These are phyloP conservation scores for Scheffersomyces cryptocercus DNA, from an alignment of 1,139 yeast genomes.

Conservation along the genomic window DNA sequence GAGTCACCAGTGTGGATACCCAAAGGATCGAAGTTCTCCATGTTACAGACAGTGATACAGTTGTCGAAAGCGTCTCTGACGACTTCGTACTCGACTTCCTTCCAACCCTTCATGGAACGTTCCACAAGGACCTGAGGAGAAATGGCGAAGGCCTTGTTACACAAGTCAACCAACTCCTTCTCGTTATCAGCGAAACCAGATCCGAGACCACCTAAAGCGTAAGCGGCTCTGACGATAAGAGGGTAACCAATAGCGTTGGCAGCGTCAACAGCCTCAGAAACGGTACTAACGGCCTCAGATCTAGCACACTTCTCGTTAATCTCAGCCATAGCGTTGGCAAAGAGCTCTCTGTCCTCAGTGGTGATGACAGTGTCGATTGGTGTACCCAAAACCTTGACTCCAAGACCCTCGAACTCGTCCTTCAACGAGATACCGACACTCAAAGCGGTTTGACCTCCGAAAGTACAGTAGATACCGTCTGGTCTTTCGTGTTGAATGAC, in stretches of 20 bases:
- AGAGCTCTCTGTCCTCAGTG: conserved; percentile 95
- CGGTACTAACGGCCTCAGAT: conserved; percentile 79
- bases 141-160: conserved; percentile 91
- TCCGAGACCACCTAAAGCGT: conserved; percentile 96
- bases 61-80: conserved; percentile 96
- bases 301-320: conserved; percentile 93
- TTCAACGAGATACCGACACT: conserved; percentile 93
- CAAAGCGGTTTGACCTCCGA: conserved; percentile 98
- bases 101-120: conserved; percentile 98
- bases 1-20: conserved; percentile 99
- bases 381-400: conserved; percentile 95
- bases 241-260: conserved; percentile 92
- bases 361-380: conserved; percentile 94
- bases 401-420: conserved; percentile 89
- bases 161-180: conserved; percentile 75
- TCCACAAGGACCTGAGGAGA: conserved; percentile 96
- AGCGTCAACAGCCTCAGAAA: conserved; percentile 81
- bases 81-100: conserved; percentile 97
- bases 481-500: conserved; percentile 95
- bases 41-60: conserved; percentile 98
- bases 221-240: conserved; percentile 96
- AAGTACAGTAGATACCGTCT: conserved; percentile 94
- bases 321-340: conserved; percentile 92
- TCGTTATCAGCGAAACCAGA: conserved; percentile 97
- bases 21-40: conserved; percentile 98